Percentiles rank a stretch among this genome's conserved stretches.
phyloP scores from a whole-genome alignment of 2,329 filamentous ascomycete genomes.

The Penicillium sp. region DNA sequence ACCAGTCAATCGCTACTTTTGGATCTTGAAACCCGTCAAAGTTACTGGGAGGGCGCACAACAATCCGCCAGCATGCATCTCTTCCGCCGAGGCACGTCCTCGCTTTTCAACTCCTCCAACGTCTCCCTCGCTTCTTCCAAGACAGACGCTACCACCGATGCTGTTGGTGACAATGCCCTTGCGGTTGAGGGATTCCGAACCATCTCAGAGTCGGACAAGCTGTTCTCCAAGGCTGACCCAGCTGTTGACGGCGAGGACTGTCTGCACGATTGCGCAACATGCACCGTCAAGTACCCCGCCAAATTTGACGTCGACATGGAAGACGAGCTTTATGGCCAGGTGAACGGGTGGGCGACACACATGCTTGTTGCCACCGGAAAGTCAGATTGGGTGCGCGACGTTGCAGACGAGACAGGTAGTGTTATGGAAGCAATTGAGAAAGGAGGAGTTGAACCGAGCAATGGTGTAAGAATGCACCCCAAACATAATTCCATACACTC shows the following conservation, averaged over 20 bases:
- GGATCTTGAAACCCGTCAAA: background rate
- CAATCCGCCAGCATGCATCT: constrained; percentile 33
- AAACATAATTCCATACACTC: background rate
- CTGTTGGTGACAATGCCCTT: constrained; percentile 21
- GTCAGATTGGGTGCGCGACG: constrained; percentile 88
- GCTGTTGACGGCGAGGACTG: constrained; percentile 84
- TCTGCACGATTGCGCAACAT: constrained; percentile 79
- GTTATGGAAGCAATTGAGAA: constrained; percentile 74
- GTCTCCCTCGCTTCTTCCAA: constrained; percentile 24
- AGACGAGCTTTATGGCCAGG: constrained; percentile 79
- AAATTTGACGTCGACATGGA: constrained; percentile 70
- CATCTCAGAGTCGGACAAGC: constrained; percentile 47
- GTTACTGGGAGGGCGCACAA: background rate
- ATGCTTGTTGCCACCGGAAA: constrained; percentile 93
- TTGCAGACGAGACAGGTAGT: constrained; percentile 82
- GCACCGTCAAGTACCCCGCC: constrained; percentile 76
- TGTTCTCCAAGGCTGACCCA: constrained; percentile 77
- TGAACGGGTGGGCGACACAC: constrained; percentile 88
- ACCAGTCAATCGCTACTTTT: background rate
- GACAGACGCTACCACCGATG: constrained; percentile 22
- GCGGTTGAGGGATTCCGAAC: constrained; percentile 47
- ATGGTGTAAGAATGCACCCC: constrained; percentile 38
- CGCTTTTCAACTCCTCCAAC: constrained; percentile 35
- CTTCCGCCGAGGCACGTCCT: constrained; percentile 33
- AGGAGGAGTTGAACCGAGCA: constrained; percentile 41